Conservation (phyloP, 495 filamentous ascomycete species). For the Penicillium robsamsonii region DNA sequence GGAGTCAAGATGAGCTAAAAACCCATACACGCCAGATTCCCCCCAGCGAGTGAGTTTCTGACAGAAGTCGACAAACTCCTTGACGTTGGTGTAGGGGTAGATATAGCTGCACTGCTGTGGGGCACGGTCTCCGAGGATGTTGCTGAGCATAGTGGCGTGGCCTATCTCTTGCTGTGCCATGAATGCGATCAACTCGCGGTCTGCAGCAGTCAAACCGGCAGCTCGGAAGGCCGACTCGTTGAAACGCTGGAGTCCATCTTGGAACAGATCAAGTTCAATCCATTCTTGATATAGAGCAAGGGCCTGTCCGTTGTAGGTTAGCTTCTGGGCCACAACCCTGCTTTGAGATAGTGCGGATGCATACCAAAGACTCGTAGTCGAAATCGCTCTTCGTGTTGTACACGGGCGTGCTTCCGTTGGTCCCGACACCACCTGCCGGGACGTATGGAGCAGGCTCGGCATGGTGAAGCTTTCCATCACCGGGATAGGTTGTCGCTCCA, state of each 20-base stretch:
- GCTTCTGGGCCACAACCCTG: not conserved
- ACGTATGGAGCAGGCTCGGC: slow-evolving; percentile 69
- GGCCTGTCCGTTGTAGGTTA: slow-evolving; percentile 36
- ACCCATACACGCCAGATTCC: slow-evolving; percentile 82
- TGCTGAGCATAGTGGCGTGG: slow-evolving; percentile 74
- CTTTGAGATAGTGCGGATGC: not conserved
- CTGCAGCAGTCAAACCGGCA: slow-evolving; percentile 64
- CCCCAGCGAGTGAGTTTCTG: slow-evolving; percentile 83
- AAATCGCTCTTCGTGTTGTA: slow-evolving; percentile 72
- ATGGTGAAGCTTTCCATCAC: slow-evolving; percentile 64
- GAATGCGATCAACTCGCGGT: slow-evolving; percentile 71
- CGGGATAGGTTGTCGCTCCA: slow-evolving; percentile 61
- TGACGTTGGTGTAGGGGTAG: slow-evolving; percentile 75
- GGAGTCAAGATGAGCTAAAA: slow-evolving; percentile 76
- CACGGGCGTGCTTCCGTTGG: slow-evolving; percentile 71
- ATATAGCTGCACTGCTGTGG: slow-evolving; percentile 77
- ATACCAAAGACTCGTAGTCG: slow-evolving; percentile 66
- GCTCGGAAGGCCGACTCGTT: slow-evolving; percentile 65
- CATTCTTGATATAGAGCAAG: slow-evolving; percentile 79
- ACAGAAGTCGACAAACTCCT: slow-evolving; percentile 80
- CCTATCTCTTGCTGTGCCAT: slow-evolving; percentile 87
- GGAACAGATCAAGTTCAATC: slow-evolving; percentile 87
- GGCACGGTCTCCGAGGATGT: slow-evolving; percentile 70
- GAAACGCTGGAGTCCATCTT: slow-evolving; percentile 71
- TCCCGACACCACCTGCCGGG: slow-evolving; percentile 73